Evolutionary conservation across 345 rosid genomes (phyloP), one percentile per base, ranked within the genome.

Genomic region (Luvunga scandens): DNA sequence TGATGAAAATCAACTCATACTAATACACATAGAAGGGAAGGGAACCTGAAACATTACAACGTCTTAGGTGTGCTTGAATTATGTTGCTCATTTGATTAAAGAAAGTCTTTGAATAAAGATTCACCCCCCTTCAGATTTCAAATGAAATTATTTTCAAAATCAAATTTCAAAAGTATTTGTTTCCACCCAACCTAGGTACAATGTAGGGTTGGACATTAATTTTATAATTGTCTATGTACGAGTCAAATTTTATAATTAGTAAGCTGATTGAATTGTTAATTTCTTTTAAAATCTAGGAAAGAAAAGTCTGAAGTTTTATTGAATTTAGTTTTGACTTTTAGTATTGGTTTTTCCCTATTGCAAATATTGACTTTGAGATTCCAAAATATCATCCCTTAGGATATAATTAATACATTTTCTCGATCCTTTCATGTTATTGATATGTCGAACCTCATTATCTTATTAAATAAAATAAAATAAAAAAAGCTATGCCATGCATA

Each of bases 301-400:
- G 30, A 30, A 30, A 16, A 6, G 19, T 2, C 39, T 2, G 19
- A 16, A 7, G 12, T 24, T 68, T 70, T 50, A 34, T 50, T 16
- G 38, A 59, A 70, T 70, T 70, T 48, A 27, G 34, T 50, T 70
- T 50, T 70, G 73, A 28, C 39, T 70, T 50, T 50, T 30, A 24
- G 61, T 50, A 33, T 48, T 18, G 5, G 25, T 18, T 70, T 62
- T 70, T 30, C 39, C 39, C 21, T 19, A 8, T 31, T 50, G 66
- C 66, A 62, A 62, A 62, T 62, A 62, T 62, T 27, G 34, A 62
- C 66, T 62, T 61, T 12, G 8, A 61, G 16, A 12, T 61, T 61
- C 28, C 5, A 27, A 28, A 27, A 6, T 63, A 14, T 63, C 67
- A 13, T 28, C 4, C 1, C 16, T 30, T 19, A 63, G 21, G n/a